A percentile compares a stretch with the other conserved stretches of the same genome.
Evolutionary conservation across 768 basidiomycete species (phyloP).

Genomic region (Leccinum obscurum): DNA sequence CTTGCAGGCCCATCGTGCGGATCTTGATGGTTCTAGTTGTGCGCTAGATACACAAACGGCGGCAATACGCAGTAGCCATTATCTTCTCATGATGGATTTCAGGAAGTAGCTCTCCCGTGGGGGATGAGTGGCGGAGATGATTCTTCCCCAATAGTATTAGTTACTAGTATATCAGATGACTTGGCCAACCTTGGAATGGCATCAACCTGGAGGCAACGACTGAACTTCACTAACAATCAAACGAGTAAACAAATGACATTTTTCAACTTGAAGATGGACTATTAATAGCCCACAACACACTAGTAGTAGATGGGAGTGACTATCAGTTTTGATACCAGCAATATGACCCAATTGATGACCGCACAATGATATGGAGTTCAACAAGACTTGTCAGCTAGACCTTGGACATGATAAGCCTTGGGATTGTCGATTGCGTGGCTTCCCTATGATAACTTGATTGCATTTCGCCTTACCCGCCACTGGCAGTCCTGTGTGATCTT

Average conservation of each 20-base stretch:
- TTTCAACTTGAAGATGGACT: background rate
- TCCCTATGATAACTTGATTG: background rate
- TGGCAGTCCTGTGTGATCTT: background rate
- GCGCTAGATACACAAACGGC: background rate
- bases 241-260: background rate
- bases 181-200: background rate
- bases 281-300: too few relatives aligned
- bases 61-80: background rate
- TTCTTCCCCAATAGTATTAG: background rate
- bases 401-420: background rate
- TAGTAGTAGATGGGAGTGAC: too few relatives aligned
- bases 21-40: background rate
- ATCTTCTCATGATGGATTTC: background rate
- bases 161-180: background rate
- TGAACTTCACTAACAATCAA: background rate
- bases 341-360: background rate
- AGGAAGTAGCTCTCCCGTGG: background rate
- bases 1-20: background rate
- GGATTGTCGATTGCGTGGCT: background rate
- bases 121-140: background rate
- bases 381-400: background rate
- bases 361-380: background rate
- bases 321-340: background rate
- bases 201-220: background rate
- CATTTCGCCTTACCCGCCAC: background rate